A percentile compares a stretch with the other conserved stretches of the same genome.
Evolutionary conservation across 805 yeast genomes (phyloP).

Genomic region (Alloascoidea hylecoeti): DNA sequence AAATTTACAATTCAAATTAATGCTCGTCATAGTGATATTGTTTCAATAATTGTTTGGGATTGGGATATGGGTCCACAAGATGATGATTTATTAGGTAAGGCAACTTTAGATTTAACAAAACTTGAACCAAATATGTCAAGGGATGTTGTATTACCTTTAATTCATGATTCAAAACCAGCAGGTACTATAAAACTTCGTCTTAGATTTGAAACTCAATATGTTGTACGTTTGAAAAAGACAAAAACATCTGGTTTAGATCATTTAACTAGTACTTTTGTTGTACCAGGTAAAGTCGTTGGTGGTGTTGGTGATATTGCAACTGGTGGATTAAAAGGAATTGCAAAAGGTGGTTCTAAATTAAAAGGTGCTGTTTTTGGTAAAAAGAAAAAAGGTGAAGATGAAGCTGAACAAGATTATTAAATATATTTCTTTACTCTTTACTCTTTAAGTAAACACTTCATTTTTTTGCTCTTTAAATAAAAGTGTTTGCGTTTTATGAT

Average conservation of each 20-base stretch:
- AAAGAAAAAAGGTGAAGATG: constrained; percentile 4
- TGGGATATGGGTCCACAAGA: constrained; percentile 90
- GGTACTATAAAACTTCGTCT: constrained; percentile 52
- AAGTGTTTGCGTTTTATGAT: too few relatives aligned
- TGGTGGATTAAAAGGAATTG: constrained; percentile 35
- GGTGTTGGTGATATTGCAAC: constrained; percentile 26
- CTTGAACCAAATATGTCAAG: constrained; percentile 43
- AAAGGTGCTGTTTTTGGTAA: constrained; percentile 5
- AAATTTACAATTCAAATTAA: constrained; percentile 35
- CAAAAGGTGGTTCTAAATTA: constrained; percentile 11
- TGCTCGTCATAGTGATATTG: constrained; percentile 45
- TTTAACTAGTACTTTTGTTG: constrained; percentile 11
- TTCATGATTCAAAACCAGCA: constrained; percentile 33
- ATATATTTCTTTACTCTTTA: background rate
- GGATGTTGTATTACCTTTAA: constrained; percentile 36
- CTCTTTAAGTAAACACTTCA: too few relatives aligned
- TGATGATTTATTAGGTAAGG: constrained; percentile 72
- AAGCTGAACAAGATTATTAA: background rate
- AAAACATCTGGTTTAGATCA: constrained; percentile 11
- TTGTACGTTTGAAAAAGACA: constrained; percentile 16
- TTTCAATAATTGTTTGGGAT: constrained; percentile 53
- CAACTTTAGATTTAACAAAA: constrained; percentile 37
- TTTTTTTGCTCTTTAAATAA: too few relatives aligned
- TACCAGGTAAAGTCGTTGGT: constrained; percentile 25
- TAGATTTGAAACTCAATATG: constrained; percentile 58